Percentiles rank a stretch among this genome's conserved stretches.
phyloP scores from a whole-genome alignment of 306 rosid genomes.

The Begonia fuchsioides region DNA sequence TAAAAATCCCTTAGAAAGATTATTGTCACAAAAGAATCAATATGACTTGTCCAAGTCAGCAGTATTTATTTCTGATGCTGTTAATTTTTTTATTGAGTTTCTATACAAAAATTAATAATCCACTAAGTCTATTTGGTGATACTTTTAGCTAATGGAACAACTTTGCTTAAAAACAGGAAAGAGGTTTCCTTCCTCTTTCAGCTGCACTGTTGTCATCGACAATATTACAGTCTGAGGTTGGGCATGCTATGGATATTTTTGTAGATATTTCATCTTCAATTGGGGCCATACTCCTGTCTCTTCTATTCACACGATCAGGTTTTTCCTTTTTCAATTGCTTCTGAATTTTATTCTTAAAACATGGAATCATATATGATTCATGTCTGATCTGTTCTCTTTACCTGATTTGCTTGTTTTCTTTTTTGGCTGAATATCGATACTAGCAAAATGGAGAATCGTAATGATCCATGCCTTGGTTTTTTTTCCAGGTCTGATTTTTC shows the following conservation, averaged over 20 bases:
- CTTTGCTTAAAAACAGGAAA: conserved; percentile 47
- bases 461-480: too few species aligned
- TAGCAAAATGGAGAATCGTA: too few species aligned
- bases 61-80: too few species aligned
- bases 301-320: conserved; percentile 92
- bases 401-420: conserved; percentile 86
- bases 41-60: too few species aligned
- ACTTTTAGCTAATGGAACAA: not conserved
- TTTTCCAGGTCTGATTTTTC: conserved; percentile 68
- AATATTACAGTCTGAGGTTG: conserved; percentile 42
- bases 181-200: conserved; percentile 89
- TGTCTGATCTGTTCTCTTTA: conserved; percentile 13
- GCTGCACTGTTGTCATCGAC: conserved; percentile 82
- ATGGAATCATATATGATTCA: not conserved
- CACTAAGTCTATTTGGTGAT: too few species aligned
- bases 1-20: too few species aligned
- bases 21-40: too few species aligned
- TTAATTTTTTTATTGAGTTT: too few species aligned
- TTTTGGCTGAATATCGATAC: too few species aligned
- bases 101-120: too few species aligned
- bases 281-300: conserved; percentile 71
- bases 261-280: conserved; percentile 70
- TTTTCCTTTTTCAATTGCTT: conserved; percentile 5
- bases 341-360: conserved; percentile 4
- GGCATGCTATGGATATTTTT: conserved; percentile 43